A percentile compares a stretch with the other conserved stretches of the same genome.
phyloP scores from a whole-genome alignment of 2,329 filamentous ascomycete genomes.

The Nigrospora sphaerica region DNA sequence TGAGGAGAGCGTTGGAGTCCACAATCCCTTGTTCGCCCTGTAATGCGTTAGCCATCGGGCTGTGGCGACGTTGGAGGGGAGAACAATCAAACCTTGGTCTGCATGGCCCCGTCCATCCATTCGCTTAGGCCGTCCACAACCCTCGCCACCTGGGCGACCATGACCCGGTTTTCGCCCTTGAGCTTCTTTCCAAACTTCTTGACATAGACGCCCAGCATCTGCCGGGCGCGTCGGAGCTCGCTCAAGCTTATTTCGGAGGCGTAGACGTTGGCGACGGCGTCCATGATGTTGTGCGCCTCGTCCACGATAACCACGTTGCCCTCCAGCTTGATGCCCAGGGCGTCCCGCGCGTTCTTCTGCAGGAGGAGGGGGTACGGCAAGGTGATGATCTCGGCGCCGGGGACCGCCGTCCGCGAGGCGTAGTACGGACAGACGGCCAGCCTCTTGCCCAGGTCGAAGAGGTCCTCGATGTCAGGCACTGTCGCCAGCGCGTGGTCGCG shows the following conservation, averaged over 20 bases:
- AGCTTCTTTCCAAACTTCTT: conserved; percentile 82
- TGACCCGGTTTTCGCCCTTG: conserved; percentile 85
- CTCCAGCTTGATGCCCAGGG: conserved; percentile 78
- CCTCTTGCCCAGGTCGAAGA: conserved; percentile 69
- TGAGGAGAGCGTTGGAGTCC: conserved; percentile 64
- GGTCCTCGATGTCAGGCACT: conserved; percentile 88
- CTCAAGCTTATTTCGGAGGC: conserved; percentile 67
- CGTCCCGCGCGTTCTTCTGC: conserved; percentile 80
- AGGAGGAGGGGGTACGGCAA: conserved; percentile 86
- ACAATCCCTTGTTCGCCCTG: conserved; percentile 58
- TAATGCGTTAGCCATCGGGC: too few species aligned
- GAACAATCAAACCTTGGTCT: conserved; percentile 31
- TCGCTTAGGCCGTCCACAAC: conserved; percentile 71
- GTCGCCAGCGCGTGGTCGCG: conserved; percentile 78
- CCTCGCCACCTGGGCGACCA: conserved; percentile 80
- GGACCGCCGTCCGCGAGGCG: conserved; percentile 79
- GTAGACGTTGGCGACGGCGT: conserved; percentile 82
- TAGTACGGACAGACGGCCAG: conserved; percentile 91
- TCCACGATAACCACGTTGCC: conserved; percentile 91
- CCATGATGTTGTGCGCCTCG: conserved; percentile 96
- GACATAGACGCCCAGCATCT: conserved; percentile 75
- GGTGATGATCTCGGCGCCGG: conserved; percentile 81
- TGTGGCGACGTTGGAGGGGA: too few species aligned
- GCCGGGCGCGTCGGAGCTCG: conserved; percentile 66
- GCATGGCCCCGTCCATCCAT: conserved; percentile 54